These are phyloP conservation scores for Boechera divaricarpa DNA, from an alignment of 345 rosid genomes.

Conservation along the genomic window DNA sequence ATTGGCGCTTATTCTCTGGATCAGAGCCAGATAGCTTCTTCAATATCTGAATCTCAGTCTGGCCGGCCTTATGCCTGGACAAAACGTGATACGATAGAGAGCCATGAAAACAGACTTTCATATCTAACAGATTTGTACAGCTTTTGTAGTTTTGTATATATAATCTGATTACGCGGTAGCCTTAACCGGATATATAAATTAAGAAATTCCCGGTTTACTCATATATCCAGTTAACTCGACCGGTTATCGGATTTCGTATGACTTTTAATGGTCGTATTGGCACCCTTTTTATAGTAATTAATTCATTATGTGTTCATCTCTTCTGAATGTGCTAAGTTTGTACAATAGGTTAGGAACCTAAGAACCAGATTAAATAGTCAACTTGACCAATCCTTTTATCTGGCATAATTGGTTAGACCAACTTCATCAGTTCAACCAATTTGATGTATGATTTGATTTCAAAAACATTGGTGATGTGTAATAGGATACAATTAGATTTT, in stretches of 20 bases:
- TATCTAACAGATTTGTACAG: too few relatives aligned
- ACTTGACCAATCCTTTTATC: background rate
- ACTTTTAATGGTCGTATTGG: too few relatives aligned
- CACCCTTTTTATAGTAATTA: too few relatives aligned
- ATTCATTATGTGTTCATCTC: too few relatives aligned
- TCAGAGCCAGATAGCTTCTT: slow-evolving; percentile 85
- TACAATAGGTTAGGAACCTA: background rate
- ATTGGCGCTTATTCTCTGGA: slow-evolving; percentile 80
- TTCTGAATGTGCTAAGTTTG: too few relatives aligned
- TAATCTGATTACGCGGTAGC: too few relatives aligned
- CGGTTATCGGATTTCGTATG: background rate
- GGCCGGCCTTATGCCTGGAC: slow-evolving; percentile 82
- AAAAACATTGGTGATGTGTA: background rate
- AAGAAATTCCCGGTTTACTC: background rate
- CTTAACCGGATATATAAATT: too few relatives aligned
- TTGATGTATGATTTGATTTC: background rate
- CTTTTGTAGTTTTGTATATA: too few relatives aligned
- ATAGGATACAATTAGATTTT: background rate
- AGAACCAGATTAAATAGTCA: background rate
- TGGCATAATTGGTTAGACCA: background rate
- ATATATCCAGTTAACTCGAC: background rate
- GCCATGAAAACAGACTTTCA: background rate
- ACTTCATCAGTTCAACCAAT: background rate
- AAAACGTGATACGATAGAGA: background rate
- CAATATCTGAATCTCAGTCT: slow-evolving; percentile 75